Evolutionary conservation across 495 filamentous ascomycete species (phyloP), one percentile per base, ranked within the genome.

Genomic region (Penicillium riverlandense): DNA sequence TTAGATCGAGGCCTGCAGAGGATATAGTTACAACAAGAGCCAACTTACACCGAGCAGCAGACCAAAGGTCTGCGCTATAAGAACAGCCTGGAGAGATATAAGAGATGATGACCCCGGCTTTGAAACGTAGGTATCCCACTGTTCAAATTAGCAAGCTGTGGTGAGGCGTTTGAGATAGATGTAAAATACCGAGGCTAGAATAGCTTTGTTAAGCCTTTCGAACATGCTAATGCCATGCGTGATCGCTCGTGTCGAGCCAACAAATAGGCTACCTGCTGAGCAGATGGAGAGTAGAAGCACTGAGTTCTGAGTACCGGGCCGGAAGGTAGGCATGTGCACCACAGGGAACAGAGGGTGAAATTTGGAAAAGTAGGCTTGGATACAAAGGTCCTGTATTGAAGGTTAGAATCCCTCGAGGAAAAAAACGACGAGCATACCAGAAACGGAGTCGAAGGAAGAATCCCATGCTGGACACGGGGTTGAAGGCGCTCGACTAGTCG

Each of bases 51-150:
- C 63, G 6, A 63, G 47, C 29, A 69, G 44, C 37, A 69, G 47
- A 13, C 57, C 63, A 52, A 67, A 67, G 0, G 58, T 66, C 35
- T 69, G 65, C 1, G 62, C 65, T 8, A 67, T 52, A 2, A 64
- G 43, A 12, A 58, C 54, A 2, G 65, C 61, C 41, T 69, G 65
- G 15, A 67, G 30, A 13, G 57, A 51, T 8, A 59, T 44, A 7
- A 50, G 27, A 39, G 43, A 42, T 8, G 38, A 29, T 4, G 37
- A 43, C 37, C 13, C n/a, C 22, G 7, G 35, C 14, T 13, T 41
- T 7, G 15, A 16, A 16, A 47, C 29, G 11, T 43, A 45, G 38
- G 42, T 35, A 7, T 57, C 53, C 53, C 50, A 57, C 53, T 54
- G 16, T 11, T 6, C 22, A 22, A 4, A 22, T 22, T 22, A 22